Percentiles rank a stretch among this genome's conserved stretches.
These are phyloP conservation scores for Lasiodiplodia sp. DNA, from an alignment of 2,329 filamentous ascomycete genomes.

Conservation along the genomic window DNA sequence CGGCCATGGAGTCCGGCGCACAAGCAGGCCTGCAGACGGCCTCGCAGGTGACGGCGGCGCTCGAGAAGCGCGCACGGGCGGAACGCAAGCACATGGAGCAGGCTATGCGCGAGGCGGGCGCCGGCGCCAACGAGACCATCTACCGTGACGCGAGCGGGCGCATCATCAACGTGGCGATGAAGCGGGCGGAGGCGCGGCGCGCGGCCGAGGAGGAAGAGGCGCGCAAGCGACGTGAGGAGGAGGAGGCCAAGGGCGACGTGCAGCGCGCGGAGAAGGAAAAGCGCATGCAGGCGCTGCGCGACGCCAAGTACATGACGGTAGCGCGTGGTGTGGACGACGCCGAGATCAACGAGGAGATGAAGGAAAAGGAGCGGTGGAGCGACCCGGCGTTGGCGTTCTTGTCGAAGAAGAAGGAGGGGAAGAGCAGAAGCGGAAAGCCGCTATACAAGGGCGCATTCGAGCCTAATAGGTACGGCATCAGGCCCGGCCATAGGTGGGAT, in stretches of 20 bases:
- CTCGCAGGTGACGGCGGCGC: conserved; percentile 67
- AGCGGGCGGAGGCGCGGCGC: conserved; percentile 82
- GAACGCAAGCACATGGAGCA: conserved; percentile 62
- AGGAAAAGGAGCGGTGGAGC: conserved; percentile 82
- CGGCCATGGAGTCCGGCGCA: conserved; percentile 85
- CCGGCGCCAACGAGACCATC: conserved; percentile 73
- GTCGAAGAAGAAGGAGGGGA: conserved; percentile 57
- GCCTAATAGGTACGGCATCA: conserved; percentile 93
- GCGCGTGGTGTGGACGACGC: conserved; percentile 84
- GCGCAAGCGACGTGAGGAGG: conserved; percentile 70
- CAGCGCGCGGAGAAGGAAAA: conserved; percentile 74
- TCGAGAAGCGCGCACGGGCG: conserved; percentile 70
- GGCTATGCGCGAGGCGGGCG: conserved; percentile 55
- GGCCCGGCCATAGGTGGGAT: conserved; percentile 94
- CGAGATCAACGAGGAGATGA: conserved; percentile 84
- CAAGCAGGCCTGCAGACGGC: conserved; percentile 87
- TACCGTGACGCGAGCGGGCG: conserved; percentile 94
- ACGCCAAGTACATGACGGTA: conserved; percentile 82
- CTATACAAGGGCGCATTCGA: conserved; percentile 80
- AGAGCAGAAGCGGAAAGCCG: conserved; percentile 63
- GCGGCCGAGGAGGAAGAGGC: conserved; percentile 75
- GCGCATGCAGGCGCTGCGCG: conserved; percentile 72
- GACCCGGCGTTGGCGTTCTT: conserved; percentile 82
- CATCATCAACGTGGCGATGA: conserved; percentile 93
- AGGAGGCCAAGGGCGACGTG: conserved; percentile 83